phyloP scores from a whole-genome alignment of 2,329 filamentous ascomycete genomes.

The Juglanconis oblonga region DNA sequence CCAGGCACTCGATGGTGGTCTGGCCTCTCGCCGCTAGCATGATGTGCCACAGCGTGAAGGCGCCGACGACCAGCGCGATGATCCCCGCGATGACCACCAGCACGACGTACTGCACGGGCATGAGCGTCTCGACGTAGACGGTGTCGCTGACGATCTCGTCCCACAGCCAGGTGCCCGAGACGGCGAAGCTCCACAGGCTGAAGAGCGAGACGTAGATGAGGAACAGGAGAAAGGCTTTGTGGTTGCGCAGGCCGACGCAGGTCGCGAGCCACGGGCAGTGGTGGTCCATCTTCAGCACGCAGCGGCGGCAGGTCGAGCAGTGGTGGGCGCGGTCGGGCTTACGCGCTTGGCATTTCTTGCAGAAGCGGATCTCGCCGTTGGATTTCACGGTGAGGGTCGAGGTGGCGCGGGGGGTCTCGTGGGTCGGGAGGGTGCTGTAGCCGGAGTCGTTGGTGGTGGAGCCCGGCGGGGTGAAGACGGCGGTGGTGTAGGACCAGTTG shows the following conservation, averaged over 20 bases:
- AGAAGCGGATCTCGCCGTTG: slow-evolving; percentile 82
- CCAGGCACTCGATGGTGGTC: slow-evolving; percentile 94
- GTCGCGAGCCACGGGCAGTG: slow-evolving; percentile 98
- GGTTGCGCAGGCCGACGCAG: slow-evolving; percentile 90
- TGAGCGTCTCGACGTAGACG: slow-evolving; percentile 69
- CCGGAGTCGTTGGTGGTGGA: slow-evolving; percentile 62
- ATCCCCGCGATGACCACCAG: slow-evolving; percentile 85
- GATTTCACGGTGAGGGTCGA: slow-evolving; percentile 90
- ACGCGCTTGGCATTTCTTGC: slow-evolving; percentile 93
- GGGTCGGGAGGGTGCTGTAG: slow-evolving; percentile 80
- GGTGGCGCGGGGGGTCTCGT: slow-evolving; percentile 54
- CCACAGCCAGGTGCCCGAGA: slow-evolving; percentile 80
- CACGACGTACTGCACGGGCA: slow-evolving; percentile 89
- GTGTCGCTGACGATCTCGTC: slow-evolving; percentile 72
- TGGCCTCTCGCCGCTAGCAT: slow-evolving; percentile 74
- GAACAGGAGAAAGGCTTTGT: slow-evolving; percentile 93
- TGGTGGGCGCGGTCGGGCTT: slow-evolving; percentile 97
- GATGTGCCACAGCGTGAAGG: slow-evolving; percentile 91
- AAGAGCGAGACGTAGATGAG: slow-evolving; percentile 86
- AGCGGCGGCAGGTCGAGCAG: slow-evolving; percentile 90
- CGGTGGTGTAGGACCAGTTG: slow-evolving; percentile 86
- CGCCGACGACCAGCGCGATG: slow-evolving; percentile 82
- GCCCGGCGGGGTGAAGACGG: slow-evolving; percentile 90
- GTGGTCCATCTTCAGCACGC: slow-evolving; percentile 99
- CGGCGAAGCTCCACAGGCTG: slow-evolving; percentile 76